Percentiles rank a stretch among this genome's conserved stretches.
Evolutionary conservation across 371 early-diverging fungal species (phyloP).

Genomic region (Gilbertella persicaria): DNA sequence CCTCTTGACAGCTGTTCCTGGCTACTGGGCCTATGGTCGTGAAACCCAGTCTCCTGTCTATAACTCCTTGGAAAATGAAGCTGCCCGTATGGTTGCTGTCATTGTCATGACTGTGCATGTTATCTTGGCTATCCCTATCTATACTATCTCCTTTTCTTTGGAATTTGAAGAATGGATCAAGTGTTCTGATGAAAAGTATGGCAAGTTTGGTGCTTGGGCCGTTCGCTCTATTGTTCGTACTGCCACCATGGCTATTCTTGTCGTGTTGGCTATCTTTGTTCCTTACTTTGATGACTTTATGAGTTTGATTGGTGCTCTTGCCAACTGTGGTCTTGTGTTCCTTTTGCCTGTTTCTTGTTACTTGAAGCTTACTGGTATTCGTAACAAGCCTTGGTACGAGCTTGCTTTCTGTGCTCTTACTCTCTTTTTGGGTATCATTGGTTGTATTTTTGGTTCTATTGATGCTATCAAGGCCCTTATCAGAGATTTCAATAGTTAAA

Average conservation of each 20-base stretch:
- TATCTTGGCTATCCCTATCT: conserved; percentile 77
- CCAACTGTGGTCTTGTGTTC: conserved; percentile 59
- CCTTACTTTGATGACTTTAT: conserved; percentile 70
- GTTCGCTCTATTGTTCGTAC: conserved; percentile 50
- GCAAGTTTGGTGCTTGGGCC: conserved; percentile 35
- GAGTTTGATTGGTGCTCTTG: conserved; percentile 65
- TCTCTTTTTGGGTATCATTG: conserved; percentile 56
- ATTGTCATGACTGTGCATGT: conserved; percentile 81
- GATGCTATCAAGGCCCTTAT: conserved; percentile 51
- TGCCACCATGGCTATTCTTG: conserved; percentile 37
- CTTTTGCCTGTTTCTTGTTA: conserved; percentile 61
- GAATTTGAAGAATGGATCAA: conserved; percentile 59
- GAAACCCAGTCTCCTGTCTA: conserved; percentile 71
- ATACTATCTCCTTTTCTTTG: conserved; percentile 75
- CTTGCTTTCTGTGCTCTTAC: conserved; percentile 51
- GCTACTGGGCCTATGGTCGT: conserved; percentile 79
- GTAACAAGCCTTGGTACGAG: conserved; percentile 34
- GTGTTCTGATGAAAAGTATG: conserved; percentile 25
- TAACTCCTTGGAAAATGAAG: conserved; percentile 60
- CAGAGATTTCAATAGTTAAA: conserved; percentile 41
- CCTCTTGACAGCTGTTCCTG: conserved; percentile 68
- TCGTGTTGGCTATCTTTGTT: conserved; percentile 49
- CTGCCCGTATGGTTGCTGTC: conserved; percentile 60
- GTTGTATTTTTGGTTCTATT: conserved; percentile 59
- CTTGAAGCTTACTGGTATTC: conserved; percentile 54